Percentiles rank a stretch among this genome's conserved stretches.
phyloP scores from a whole-genome alignment of 2,329 filamentous ascomycete genomes.

The Ophiostoma populinum region DNA sequence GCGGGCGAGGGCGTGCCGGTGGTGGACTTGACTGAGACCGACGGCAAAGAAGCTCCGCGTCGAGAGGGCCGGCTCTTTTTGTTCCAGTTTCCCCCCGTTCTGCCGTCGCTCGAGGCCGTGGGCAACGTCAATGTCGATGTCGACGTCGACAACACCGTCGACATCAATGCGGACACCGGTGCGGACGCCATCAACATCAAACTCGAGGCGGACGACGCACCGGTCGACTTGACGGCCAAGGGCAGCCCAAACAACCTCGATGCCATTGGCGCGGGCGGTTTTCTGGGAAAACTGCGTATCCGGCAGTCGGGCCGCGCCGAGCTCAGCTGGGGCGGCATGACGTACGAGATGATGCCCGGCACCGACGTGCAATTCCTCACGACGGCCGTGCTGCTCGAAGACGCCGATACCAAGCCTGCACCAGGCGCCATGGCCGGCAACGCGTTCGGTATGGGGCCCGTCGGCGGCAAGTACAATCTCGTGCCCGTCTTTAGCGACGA shows the following conservation, averaged over 20 bases:
- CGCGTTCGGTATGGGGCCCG: constrained; percentile 43
- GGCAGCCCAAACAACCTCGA: constrained; percentile 4
- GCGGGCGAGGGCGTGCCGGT: neutral
- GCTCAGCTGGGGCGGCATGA: constrained; percentile 43
- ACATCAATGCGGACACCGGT: too few species aligned
- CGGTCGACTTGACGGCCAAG: neutral
- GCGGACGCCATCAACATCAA: too few species aligned
- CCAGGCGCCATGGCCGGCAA: constrained; percentile 25
- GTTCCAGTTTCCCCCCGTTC: constrained; percentile 46
- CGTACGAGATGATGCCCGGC: constrained; percentile 35
- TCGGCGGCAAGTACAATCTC: constrained; percentile 44
- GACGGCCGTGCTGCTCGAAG: constrained; percentile 41
- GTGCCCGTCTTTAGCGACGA: constrained; percentile 41
- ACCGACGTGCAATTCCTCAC: constrained; percentile 35
- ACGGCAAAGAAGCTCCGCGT: constrained; percentile 5
- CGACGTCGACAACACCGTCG: too few species aligned
- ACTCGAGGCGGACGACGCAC: neutral
- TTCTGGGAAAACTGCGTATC: constrained; percentile 41
- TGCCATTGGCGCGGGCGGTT: constrained; percentile 26
- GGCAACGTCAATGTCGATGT: too few species aligned
- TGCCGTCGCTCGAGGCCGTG: constrained; percentile 33
- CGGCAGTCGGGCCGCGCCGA: constrained; percentile 45
- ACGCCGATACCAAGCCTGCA: constrained; percentile 30
- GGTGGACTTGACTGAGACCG: neutral
- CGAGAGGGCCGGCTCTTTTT: constrained; percentile 40